Percentiles rank a stretch among this genome's conserved stretches.
These are phyloP conservation scores for Tricholoma furcatifolium DNA, from an alignment of 768 basidiomycete species.

Conservation along the genomic window DNA sequence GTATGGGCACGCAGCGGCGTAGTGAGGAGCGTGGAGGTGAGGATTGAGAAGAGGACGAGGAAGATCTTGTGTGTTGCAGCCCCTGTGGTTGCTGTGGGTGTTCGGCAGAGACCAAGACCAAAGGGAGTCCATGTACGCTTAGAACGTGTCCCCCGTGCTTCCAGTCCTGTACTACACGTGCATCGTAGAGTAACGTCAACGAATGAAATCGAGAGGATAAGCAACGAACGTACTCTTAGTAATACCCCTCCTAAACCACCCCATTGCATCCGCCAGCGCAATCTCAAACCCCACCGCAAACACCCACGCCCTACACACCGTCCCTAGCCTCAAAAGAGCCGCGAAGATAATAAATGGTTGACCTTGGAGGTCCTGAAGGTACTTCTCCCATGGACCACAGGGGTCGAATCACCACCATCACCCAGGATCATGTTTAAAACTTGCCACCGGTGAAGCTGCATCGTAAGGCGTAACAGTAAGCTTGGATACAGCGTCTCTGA, in stretches of 20 bases:
- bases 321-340: slow-evolving; percentile 65
- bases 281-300: slow-evolving; percentile 53
- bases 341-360: too few species aligned
- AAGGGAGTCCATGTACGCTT: slow-evolving; percentile 67
- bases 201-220: background rate
- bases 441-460: too few species aligned
- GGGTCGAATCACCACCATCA: too few species aligned
- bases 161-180: slow-evolving; percentile 71
- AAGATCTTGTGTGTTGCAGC: background rate
- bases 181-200: background rate
- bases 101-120: slow-evolving; percentile 65
- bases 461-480: slow-evolving; percentile 59
- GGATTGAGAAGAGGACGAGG: slow-evolving; percentile 3
- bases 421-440: too few species aligned
- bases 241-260: slow-evolving; percentile 72
- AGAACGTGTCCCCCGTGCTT: slow-evolving; percentile 70
- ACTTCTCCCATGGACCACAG: too few species aligned
- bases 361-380: too few species aligned
- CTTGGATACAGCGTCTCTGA: slow-evolving; percentile 63
- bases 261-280: slow-evolving; percentile 28
- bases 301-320: slow-evolving; percentile 81
- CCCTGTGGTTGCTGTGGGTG: slow-evolving; percentile 64
- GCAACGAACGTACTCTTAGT: slow-evolving; percentile 53
- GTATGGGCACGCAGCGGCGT: slow-evolving; percentile 17
- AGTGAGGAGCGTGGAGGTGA: slow-evolving; percentile 2